Evolutionary conservation across 805 yeast species (phyloP).

Genomic region (Allodekkera sacchari): DNA sequence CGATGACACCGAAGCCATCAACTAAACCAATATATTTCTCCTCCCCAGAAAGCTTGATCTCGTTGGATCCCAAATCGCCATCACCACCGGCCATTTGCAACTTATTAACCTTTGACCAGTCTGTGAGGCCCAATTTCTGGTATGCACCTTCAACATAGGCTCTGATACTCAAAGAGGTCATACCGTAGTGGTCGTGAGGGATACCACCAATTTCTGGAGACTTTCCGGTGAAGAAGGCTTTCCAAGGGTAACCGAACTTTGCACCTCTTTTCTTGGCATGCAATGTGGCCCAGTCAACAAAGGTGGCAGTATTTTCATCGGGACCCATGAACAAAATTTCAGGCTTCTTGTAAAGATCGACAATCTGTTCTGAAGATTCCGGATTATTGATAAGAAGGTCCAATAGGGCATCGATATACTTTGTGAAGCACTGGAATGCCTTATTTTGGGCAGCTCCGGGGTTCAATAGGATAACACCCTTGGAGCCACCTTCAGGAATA

Average conservation of each 20-base stretch:
- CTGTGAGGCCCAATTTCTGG: slow-evolving; percentile 58
- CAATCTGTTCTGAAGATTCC: slow-evolving; percentile 73
- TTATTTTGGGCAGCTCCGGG: slow-evolving; percentile 69
- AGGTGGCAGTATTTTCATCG: slow-evolving; percentile 96
- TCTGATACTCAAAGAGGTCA: slow-evolving; percentile 93
- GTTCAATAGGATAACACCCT: slow-evolving; percentile 83
- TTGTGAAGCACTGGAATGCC: slow-evolving; percentile 80
- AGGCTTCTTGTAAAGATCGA: slow-evolving; percentile 73
- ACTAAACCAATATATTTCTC: slow-evolving; percentile 84
- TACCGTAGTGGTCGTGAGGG: slow-evolving; percentile 96
- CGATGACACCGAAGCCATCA: slow-evolving; percentile 93
- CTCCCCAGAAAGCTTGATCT: slow-evolving; percentile 73
- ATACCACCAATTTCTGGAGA: slow-evolving; percentile 90
- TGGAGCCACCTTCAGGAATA: slow-evolving; percentile 98
- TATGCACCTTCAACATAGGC: slow-evolving; percentile 85
- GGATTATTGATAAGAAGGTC: slow-evolving; percentile 69
- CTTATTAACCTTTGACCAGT: slow-evolving; percentile 54
- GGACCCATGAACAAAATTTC: slow-evolving; percentile 97
- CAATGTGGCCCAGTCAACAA: slow-evolving; percentile 94
- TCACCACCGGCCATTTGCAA: slow-evolving; percentile 99
- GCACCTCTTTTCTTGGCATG: slow-evolving; percentile 92
- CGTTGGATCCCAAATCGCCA: slow-evolving; percentile 96
- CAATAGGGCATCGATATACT: slow-evolving; percentile 84
- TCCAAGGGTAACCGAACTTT: slow-evolving; percentile 74
- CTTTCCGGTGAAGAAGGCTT: slow-evolving; percentile 95